phyloP scores from a whole-genome alignment of 2,329 filamentous ascomycete species.

The Fusarium caatingaense region DNA sequence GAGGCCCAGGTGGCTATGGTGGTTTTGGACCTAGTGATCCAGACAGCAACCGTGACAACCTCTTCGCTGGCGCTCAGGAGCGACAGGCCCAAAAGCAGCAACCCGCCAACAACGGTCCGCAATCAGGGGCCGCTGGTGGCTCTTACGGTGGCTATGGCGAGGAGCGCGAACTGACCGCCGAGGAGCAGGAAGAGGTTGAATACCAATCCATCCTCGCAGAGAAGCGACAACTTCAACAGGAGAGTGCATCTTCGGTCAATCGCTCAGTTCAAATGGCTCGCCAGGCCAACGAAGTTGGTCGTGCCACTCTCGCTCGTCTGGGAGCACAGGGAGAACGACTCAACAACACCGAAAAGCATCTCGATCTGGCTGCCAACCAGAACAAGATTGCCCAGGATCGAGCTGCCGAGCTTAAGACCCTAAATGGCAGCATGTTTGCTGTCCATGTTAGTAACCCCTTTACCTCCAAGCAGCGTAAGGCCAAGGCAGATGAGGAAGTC shows the following conservation, averaged over 20 bases:
- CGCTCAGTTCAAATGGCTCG: constrained; percentile 56
- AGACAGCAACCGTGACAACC: constrained; percentile 69
- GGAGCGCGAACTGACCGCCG: constrained; percentile 82
- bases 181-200: constrained; percentile 79
- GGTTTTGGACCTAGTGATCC: constrained; percentile 63
- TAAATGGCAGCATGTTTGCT: constrained; percentile 93
- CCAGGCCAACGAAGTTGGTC: constrained; percentile 67
- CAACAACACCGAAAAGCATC: constrained; percentile 83
- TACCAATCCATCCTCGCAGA: constrained; percentile 68
- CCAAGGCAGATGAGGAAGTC: constrained; percentile 74
- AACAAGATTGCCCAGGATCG: constrained; percentile 82
- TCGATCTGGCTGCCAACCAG: constrained; percentile 82
- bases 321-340: constrained; percentile 83
- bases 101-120: constrained; percentile 36
- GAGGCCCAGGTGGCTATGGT: constrained; percentile 70
- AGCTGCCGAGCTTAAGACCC: constrained; percentile 82
- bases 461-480: constrained; percentile 73
- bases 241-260: constrained; percentile 64
- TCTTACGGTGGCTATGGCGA: constrained; percentile 70
- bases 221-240: constrained; percentile 78
- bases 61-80: constrained; percentile 69
- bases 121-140: constrained; percentile 43
- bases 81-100: constrained; percentile 58
- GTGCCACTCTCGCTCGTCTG: constrained; percentile 77
- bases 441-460: constrained; percentile 83